These are phyloP conservation scores for Cladosporium cucumerinum DNA, from an alignment of 2,329 filamentous ascomycete species.

Conservation along the genomic window DNA sequence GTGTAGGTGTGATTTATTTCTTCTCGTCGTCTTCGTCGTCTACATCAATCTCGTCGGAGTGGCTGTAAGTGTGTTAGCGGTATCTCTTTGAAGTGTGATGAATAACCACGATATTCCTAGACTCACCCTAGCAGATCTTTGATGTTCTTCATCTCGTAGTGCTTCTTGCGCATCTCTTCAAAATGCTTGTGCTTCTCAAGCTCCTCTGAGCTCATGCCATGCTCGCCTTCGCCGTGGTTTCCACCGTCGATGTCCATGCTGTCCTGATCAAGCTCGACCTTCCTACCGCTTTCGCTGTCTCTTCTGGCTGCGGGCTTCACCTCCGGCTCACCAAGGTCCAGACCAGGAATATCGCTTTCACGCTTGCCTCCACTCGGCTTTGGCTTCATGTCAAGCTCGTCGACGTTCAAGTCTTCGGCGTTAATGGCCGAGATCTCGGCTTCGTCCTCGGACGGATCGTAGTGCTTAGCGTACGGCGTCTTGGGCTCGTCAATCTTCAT, in stretches of 20 bases:
- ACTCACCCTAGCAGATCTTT: conserved; percentile 76
- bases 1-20: background rate
- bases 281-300: conserved; percentile 59
- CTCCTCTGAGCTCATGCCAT: conserved; percentile 61
- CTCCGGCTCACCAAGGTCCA: conserved; percentile 91
- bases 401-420: conserved; percentile 65
- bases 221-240: conserved; percentile 59
- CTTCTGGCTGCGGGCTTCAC: conserved; percentile 40
- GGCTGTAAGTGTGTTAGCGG: background rate
- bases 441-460: conserved; percentile 84
- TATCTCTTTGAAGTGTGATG: too few relatives aligned
- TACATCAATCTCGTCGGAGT: conserved; percentile 16
- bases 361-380: conserved; percentile 39
- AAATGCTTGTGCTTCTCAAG: conserved; percentile 88
- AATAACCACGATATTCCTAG: background rate
- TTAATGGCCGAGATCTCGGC: conserved; percentile 68
- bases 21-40: conserved; percentile 13
- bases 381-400: conserved; percentile 60
- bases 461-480: conserved; percentile 90
- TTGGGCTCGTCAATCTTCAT: conserved; percentile 99
- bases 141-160: conserved; percentile 98
- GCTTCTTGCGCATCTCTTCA: conserved; percentile 86
- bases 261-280: conserved; percentile 71
- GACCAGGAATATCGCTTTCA: conserved; percentile 82
- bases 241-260: conserved; percentile 40